Evolutionary conservation across 495 filamentous ascomycete genomes (phyloP).

Genomic region (Penicillium antarcticum): DNA sequence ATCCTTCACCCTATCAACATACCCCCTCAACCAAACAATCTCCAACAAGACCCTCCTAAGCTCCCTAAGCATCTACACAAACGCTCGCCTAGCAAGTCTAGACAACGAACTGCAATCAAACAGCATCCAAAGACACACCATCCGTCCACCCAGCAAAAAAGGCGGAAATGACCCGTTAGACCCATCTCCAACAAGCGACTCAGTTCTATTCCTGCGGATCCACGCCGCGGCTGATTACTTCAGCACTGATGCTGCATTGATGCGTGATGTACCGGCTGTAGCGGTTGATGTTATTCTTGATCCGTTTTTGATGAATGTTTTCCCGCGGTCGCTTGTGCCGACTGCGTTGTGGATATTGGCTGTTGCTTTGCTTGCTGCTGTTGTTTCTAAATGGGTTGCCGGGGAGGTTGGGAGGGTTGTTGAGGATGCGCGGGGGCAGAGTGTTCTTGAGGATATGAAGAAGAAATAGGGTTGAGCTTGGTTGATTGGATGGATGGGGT

Average conservation of each 20-base stretch:
- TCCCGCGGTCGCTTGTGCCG: slow-evolving; percentile 67
- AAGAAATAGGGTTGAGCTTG: slow-evolving; percentile 17
- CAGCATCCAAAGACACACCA: slow-evolving; percentile 7
- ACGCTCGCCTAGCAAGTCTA: slow-evolving; percentile 39
- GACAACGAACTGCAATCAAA: slow-evolving; percentile 15
- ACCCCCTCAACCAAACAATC: slow-evolving; percentile 55
- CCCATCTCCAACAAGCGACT: slow-evolving; percentile 34
- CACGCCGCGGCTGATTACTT: slow-evolving; percentile 80
- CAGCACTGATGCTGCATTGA: slow-evolving; percentile 66
- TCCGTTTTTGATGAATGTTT: slow-evolving; percentile 69
- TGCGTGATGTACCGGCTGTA: slow-evolving; percentile 72
- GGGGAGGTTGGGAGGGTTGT: slow-evolving; percentile 28
- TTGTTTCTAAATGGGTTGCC: slow-evolving; percentile 35
- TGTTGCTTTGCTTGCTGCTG: slow-evolving; percentile 51
- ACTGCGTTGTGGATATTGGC: slow-evolving; percentile 59
- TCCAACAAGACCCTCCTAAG: slow-evolving; percentile 58
- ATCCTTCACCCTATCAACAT: slow-evolving; percentile 64
- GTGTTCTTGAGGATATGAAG: slow-evolving; percentile 15
- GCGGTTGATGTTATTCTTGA: slow-evolving; percentile 85
- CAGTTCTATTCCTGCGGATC: slow-evolving; percentile 75
- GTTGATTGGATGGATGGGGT: background rate
- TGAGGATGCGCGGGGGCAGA: slow-evolving; percentile 15
- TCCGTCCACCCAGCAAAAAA: background rate
- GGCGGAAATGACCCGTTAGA: slow-evolving; percentile 4
- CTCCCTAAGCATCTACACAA: slow-evolving; percentile 61